These are phyloP conservation scores for Pleodorina starrii DNA, from an alignment of 139 green algal species.

Conservation along the genomic window DNA sequence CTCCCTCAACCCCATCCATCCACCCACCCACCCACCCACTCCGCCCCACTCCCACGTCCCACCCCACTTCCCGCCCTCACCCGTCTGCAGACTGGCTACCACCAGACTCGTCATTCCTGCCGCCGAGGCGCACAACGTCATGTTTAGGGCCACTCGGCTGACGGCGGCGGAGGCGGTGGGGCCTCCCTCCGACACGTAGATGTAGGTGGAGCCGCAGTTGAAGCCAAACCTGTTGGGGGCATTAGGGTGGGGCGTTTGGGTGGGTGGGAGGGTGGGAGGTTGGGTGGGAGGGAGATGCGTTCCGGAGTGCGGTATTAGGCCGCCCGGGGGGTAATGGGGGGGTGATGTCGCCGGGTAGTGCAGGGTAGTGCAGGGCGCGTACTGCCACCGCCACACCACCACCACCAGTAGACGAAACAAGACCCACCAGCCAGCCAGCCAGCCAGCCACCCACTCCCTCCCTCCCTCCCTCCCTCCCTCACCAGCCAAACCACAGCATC, in stretches of 20 bases:
- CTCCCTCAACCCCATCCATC: too few relatives aligned
- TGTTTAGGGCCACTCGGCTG: constrained; percentile 61
- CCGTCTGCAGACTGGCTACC: constrained; percentile 26
- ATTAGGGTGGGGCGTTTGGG: too few relatives aligned
- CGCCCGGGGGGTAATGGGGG: too few relatives aligned
- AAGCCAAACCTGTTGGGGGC: constrained; percentile 37
- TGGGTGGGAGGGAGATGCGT: too few relatives aligned
- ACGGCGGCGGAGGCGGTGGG: background rate
- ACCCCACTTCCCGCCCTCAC: background rate
- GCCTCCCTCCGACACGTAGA: constrained; percentile 25
- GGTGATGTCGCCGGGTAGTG: too few relatives aligned
- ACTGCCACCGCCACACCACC: too few relatives aligned
- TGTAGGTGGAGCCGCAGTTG: constrained; percentile 51
- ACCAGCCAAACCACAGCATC: constrained; percentile 48
- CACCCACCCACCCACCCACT: too few relatives aligned
- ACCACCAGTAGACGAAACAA: too few relatives aligned
- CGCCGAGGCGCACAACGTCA: constrained; percentile 51
- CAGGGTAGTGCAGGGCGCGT: too few relatives aligned
- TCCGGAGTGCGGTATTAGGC: too few relatives aligned
- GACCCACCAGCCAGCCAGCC: background rate
- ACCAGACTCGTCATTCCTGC: constrained; percentile 50
- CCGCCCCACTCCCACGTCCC: background rate
- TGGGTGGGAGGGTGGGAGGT: too few relatives aligned
- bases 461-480: background rate
- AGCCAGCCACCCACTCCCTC: background rate